Evolutionary conservation across 306 rosid genomes (phyloP).

Genomic region (Acacia crassicarpa): DNA sequence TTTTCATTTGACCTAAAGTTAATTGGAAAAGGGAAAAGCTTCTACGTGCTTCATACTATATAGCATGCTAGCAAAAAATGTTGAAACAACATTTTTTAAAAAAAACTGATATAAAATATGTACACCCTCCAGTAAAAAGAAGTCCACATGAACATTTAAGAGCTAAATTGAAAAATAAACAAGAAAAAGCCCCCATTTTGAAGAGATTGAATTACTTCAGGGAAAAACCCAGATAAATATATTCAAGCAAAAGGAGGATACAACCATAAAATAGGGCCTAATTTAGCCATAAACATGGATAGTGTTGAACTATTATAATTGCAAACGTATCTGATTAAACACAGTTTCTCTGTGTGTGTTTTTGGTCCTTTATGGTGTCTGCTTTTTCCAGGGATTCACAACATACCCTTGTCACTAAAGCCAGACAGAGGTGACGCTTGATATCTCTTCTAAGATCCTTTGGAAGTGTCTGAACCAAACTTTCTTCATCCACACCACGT

Average conservation of each 20-base stretch:
- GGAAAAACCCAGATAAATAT: conserved; percentile 10
- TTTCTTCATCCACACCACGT: conserved; percentile 87
- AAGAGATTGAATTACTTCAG: background rate
- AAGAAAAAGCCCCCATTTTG: background rate
- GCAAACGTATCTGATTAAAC: conserved; percentile 9
- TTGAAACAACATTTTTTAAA: background rate
- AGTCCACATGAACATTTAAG: background rate
- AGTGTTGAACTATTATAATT: background rate
- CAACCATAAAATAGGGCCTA: background rate
- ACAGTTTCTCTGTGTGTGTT: background rate
- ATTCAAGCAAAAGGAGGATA: conserved; percentile 25
- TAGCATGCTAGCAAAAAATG: background rate
- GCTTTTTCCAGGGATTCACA: conserved; percentile 14
- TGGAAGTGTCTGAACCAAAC: conserved; percentile 75
- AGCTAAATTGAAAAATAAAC: background rate
- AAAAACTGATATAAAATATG: background rate
- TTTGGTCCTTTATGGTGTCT: background rate
- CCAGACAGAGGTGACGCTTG: conserved; percentile 88
- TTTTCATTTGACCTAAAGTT: background rate
- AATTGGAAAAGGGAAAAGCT: background rate
- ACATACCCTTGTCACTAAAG: conserved; percentile 84
- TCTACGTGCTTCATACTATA: background rate
- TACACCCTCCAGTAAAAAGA: background rate
- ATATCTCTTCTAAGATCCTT: conserved; percentile 92
- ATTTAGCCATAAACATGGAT: background rate